These are phyloP conservation scores for Penicillium robsamsonii DNA, from an alignment of 495 filamentous ascomycete species.

Conservation along the genomic window DNA sequence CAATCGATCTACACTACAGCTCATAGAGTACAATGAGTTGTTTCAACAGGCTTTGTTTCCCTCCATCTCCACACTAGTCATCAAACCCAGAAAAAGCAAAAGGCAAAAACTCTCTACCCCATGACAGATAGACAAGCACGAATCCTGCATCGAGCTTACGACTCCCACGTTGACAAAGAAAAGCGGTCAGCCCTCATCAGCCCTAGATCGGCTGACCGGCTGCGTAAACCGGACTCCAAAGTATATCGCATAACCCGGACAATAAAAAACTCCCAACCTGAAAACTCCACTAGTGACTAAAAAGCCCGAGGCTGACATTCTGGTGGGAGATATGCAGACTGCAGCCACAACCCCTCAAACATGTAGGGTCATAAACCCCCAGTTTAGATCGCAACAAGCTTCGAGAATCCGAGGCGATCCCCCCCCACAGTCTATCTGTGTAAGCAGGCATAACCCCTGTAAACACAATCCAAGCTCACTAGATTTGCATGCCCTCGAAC, in stretches of 20 bases:
- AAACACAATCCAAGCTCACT: conserved; percentile 10
- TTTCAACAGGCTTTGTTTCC: conserved; percentile 5
- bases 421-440: conserved; percentile 20
- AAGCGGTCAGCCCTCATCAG: conserved; percentile 31
- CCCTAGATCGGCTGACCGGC: conserved; percentile 4
- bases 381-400: conserved; percentile 30
- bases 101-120: not conserved
- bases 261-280: not conserved
- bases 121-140: conserved; percentile 17
- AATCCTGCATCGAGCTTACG: conserved; percentile 15
- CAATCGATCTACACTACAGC: conserved; percentile 7
- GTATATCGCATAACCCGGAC: not conserved
- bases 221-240: not conserved
- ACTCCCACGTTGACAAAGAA: conserved; percentile 14
- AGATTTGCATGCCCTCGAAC: conserved; percentile 16
- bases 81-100: not conserved
- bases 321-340: conserved; percentile 6
- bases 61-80: conserved; percentile 9
- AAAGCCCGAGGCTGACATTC: not conserved
- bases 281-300: not conserved
- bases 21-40: not conserved
- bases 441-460: conserved; percentile 28
- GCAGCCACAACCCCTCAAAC: conserved; percentile 1
- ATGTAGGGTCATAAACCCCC: conserved; percentile 8
- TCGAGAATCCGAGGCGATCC: conserved; percentile 25